phyloP scores from a whole-genome alignment of 208 protist species.

The Acanthamoeba divionensis region DNA sequence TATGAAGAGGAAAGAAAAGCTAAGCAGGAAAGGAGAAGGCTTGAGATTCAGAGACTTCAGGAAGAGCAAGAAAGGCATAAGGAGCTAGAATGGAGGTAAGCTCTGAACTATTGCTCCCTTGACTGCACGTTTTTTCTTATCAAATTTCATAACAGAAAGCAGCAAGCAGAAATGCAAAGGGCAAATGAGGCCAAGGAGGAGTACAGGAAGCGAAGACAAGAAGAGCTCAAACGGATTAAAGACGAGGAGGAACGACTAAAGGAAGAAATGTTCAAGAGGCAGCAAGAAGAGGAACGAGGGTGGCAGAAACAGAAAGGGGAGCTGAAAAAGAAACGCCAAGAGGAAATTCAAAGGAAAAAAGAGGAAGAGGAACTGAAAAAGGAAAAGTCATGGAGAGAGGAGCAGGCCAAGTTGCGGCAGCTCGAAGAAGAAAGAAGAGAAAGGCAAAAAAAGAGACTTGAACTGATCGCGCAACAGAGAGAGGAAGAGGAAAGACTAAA shows the following conservation, averaged over 20 bases:
- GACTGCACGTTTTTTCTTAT: not conserved
- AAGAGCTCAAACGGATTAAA: not conserved
- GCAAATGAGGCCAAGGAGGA: not conserved
- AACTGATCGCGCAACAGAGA: not conserved
- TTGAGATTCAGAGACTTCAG: not conserved
- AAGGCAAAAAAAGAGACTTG: not conserved
- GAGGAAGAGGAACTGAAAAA: conserved; percentile 14
- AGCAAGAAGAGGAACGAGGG: too few species aligned
- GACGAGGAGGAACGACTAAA: conserved; percentile 44
- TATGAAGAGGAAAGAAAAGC: not conserved
- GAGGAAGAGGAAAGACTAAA: not conserved
- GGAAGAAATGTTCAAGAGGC: too few species aligned
- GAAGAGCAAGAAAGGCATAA: conserved; percentile 27
- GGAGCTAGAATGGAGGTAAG: not conserved
- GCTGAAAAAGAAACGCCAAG: too few species aligned
- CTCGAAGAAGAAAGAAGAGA: not conserved
- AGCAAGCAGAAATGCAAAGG: not conserved
- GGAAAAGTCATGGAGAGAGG: not conserved
- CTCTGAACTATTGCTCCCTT: not conserved
- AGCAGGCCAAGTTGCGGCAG: not conserved
- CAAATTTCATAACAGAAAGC: not conserved
- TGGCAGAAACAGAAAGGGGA: too few species aligned
- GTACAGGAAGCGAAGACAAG: not conserved
- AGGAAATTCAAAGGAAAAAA: too few species aligned
- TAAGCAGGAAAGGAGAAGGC: not conserved